Evolutionary conservation across 768 basidiomycete species (phyloP).

Genomic region (Pholiota molesta): DNA sequence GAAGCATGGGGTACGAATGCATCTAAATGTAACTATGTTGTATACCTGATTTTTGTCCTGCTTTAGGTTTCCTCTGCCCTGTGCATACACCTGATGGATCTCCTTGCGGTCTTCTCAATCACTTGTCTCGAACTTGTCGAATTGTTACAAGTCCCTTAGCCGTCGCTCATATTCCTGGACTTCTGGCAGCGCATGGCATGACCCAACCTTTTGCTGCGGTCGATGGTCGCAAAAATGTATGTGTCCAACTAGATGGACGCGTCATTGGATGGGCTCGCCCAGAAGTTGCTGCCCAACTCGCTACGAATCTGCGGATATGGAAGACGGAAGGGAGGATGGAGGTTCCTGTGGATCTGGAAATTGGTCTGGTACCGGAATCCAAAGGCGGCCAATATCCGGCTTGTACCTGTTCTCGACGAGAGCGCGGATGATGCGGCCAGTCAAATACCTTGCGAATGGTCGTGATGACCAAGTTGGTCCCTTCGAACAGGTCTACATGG

Average conservation of each 20-base stretch:
- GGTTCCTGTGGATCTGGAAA: slow-evolving; percentile 92
- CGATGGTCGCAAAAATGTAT: slow-evolving; percentile 80
- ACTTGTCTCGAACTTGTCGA: slow-evolving; percentile 91
- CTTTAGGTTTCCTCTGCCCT: slow-evolving; percentile 90
- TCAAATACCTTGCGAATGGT: slow-evolving; percentile 87
- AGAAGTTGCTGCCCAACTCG: slow-evolving; percentile 72
- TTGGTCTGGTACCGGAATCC: slow-evolving; percentile 86
- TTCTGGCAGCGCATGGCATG: slow-evolving; percentile 92
- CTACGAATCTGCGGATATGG: slow-evolving; percentile 87
- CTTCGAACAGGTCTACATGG: slow-evolving; percentile 99
- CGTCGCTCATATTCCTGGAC: slow-evolving; percentile 76
- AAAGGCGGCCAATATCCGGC: slow-evolving; percentile 98
- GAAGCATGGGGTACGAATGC: slow-evolving; percentile 90
- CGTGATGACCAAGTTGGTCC: slow-evolving; percentile 89
- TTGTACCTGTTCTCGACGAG: slow-evolving; percentile 87
- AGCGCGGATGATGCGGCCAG: slow-evolving; percentile 97
- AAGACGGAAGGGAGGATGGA: slow-evolving; percentile 87
- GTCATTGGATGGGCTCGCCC: slow-evolving; percentile 93
- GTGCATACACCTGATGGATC: slow-evolving; percentile 99
- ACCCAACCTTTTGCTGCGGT: slow-evolving; percentile 84
- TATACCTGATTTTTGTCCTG: not conserved
- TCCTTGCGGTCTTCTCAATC: slow-evolving; percentile 97
- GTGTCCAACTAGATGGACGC: slow-evolving; percentile 93
- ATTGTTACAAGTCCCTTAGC: slow-evolving; percentile 80
- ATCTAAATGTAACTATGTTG: not conserved